Evolutionary conservation across 2,329 filamentous ascomycete species (phyloP).

Genomic region (Ophiosphaerella herpotricha): DNA sequence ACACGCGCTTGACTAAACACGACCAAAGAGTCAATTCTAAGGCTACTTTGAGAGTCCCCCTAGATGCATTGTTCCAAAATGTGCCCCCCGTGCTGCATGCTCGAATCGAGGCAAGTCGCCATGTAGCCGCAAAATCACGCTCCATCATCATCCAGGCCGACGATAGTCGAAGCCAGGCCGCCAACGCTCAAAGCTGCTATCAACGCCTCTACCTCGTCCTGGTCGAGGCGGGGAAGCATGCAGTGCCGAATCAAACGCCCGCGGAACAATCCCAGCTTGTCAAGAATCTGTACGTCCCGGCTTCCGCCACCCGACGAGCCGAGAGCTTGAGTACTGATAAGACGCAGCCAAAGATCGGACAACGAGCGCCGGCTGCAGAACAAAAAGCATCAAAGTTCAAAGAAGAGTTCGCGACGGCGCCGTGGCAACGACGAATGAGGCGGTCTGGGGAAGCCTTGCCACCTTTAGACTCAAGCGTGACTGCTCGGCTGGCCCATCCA

Average conservation of each 20-base stretch:
- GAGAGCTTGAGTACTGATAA: slow-evolving; percentile 24
- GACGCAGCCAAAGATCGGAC: slow-evolving; percentile 58
- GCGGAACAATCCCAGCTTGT: slow-evolving; percentile 60
- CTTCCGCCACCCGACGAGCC: slow-evolving; percentile 13
- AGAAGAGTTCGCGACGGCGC: slow-evolving; percentile 61
- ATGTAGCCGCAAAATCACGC: slow-evolving; percentile 58
- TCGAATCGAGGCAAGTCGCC: slow-evolving; percentile 58
- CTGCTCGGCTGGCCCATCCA: slow-evolving; percentile 6
- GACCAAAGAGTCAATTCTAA: slow-evolving; percentile 66
- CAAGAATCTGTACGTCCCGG: slow-evolving; percentile 54
- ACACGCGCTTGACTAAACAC: slow-evolving; percentile 44
- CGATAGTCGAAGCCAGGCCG: slow-evolving; percentile 64
- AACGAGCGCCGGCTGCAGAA: slow-evolving; percentile 61
- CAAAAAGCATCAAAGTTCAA: slow-evolving; percentile 66
- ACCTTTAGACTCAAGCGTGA: slow-evolving; percentile 6
- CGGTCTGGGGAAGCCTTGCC: slow-evolving; percentile 14
- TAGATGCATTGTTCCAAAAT: slow-evolving; percentile 57
- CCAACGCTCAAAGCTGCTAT: slow-evolving; percentile 65
- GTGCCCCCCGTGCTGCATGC: slow-evolving; percentile 60
- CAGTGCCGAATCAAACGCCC: slow-evolving; percentile 65
- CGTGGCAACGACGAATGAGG: slow-evolving; percentile 36
- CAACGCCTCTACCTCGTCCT: slow-evolving; percentile 62
- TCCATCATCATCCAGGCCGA: slow-evolving; percentile 66
- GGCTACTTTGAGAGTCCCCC: slow-evolving; percentile 64
- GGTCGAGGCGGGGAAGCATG: slow-evolving; percentile 54